Conservation (phyloP, 352 stramenopile genomes). For the Pythium phragmiticola region DNA sequence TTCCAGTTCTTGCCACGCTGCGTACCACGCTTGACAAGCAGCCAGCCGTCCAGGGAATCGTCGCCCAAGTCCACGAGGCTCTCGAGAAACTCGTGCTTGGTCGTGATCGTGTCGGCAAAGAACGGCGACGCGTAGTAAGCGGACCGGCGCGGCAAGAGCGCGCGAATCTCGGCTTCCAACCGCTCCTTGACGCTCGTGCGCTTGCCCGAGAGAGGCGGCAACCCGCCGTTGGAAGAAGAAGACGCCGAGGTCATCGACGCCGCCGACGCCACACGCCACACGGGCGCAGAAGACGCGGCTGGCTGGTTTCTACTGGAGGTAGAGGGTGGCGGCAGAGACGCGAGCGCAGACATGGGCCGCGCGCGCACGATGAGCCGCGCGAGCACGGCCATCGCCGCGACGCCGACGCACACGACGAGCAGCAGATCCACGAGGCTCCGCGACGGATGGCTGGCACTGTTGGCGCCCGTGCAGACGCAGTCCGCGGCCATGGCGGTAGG, state of each 20-base stretch:
- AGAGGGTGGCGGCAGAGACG: neutral
- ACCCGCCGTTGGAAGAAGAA: neutral
- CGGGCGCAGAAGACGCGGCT: neutral
- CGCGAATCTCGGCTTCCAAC: slow-evolving; percentile 57
- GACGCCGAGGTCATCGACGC: neutral
- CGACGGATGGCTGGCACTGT: neutral
- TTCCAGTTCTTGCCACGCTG: slow-evolving; percentile 81
- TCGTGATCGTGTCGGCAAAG: slow-evolving; percentile 69
- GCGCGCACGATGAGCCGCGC: slow-evolving; percentile 60
- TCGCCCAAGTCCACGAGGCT: slow-evolving; percentile 66
- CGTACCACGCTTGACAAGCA: slow-evolving; percentile 75
- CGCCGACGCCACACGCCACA: neutral
- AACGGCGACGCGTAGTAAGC: slow-evolving; percentile 81
- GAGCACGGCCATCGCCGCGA: slow-evolving; percentile 65
- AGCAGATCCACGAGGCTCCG: slow-evolving; percentile 46
- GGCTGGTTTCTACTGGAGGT: neutral
- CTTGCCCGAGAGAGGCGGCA: slow-evolving; percentile 13
- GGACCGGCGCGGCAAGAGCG: slow-evolving; percentile 52
- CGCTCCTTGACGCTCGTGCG: slow-evolving; percentile 54
- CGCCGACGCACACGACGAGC: slow-evolving; percentile 60
- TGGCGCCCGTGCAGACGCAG: slow-evolving; percentile 9
- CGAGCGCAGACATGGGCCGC: neutral
- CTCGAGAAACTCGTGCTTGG: slow-evolving; percentile 78
- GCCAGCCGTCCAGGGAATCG: slow-evolving; percentile 66
- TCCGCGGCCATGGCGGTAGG: slow-evolving; percentile 3